These are phyloP conservation scores for Geranium rotundifolium DNA, from an alignment of 345 rosid species.

Conservation along the genomic window DNA sequence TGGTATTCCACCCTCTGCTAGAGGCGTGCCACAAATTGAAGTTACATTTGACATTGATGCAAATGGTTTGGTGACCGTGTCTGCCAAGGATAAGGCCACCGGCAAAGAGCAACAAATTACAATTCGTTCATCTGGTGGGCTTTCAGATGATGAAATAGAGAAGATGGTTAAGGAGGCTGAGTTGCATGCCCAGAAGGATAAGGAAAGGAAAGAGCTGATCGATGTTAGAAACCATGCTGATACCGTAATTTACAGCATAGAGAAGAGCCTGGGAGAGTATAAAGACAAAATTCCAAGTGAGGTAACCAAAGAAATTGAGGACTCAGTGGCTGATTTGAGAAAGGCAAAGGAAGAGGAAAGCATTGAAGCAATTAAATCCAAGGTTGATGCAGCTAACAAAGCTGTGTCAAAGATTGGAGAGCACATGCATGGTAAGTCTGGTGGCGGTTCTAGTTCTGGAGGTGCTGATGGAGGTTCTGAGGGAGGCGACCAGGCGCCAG, in stretches of 20 bases:
- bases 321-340: slow-evolving; percentile 23
- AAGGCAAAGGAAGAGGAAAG: slow-evolving; percentile 10
- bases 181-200: slow-evolving; percentile 22
- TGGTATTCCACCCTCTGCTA: slow-evolving; percentile 27
- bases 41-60: slow-evolving; percentile 33
- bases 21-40: slow-evolving; percentile 26
- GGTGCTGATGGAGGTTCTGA: slow-evolving; percentile 8
- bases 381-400: slow-evolving; percentile 11
- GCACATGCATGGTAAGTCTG: slow-evolving; percentile 17
- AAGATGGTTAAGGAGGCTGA: slow-evolving; percentile 34
- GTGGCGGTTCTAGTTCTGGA: slow-evolving; percentile 1
- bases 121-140: slow-evolving; percentile 27
- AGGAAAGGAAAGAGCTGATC: slow-evolving; percentile 25
- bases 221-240: slow-evolving; percentile 25
- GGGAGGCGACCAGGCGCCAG: slow-evolving; percentile 8
- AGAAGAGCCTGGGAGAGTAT: slow-evolving; percentile 30
- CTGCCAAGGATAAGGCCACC: slow-evolving; percentile 30
- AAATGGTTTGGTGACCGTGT: slow-evolving; percentile 26
- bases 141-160: slow-evolving; percentile 22
- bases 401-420: slow-evolving; percentile 14
- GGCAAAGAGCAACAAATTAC: slow-evolving; percentile 29
- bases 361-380: slow-evolving; percentile 6
- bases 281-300: slow-evolving; percentile 23
- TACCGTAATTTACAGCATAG: slow-evolving; percentile 25
- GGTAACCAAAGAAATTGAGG: slow-evolving; percentile 22